Base-by-base conservation (phyloP, 2,329 filamentous ascomycete genomes). In the Basipetospora chlamydospora region DNA sequence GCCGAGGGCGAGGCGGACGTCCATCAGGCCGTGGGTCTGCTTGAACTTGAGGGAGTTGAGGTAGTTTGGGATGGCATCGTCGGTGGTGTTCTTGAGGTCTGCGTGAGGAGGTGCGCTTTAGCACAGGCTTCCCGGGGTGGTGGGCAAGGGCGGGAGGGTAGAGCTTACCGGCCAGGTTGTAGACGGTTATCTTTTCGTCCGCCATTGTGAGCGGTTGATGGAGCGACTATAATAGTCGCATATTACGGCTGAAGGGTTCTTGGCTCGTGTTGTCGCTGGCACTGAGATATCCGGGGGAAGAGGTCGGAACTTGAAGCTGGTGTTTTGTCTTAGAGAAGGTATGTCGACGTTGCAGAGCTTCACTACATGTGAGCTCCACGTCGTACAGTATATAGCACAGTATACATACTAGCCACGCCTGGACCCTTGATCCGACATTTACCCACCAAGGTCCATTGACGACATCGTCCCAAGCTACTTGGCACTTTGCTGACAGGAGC, bases 61-160 rank as follows among this genome's bases (percentile, higher is more conserved):
- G 64, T 96, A 96, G 61, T 90, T 86, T 41, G 82, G 77, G 41
- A 98, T 78, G 39, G 87, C 85, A 61, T 98, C 90, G 63, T 98
- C 90, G 46, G 83, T 85, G 26, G 87, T 92, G 63, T 90, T 93
- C 61, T 96, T 96, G 44, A 98, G 79, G 56, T 96, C 90, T 93
- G 54, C 16, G 22, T 29, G 33, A 36, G 38, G 16, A 28, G 20
- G 20, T 25, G 36, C 6, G 22, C 11, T 16, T 23, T n/a, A 15
- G 22, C 22, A 3, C 21, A 17, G 26, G 12, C 15, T 20, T 22
- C 11, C 15, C 7, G 28, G 22, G 22, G 35, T 4, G 3, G 12
- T 29, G 32, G 15, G 23, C 15, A 31, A 32, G 25, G 26, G 21
- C 18, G 20, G 41, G 16, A 35, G 34, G 31, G 34, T 20, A 33